A percentile compares a stretch with the other conserved stretches of the same genome.
These are phyloP conservation scores for Auricularia sp. DNA, from an alignment of 768 basidiomycete genomes.

Conservation along the genomic window DNA sequence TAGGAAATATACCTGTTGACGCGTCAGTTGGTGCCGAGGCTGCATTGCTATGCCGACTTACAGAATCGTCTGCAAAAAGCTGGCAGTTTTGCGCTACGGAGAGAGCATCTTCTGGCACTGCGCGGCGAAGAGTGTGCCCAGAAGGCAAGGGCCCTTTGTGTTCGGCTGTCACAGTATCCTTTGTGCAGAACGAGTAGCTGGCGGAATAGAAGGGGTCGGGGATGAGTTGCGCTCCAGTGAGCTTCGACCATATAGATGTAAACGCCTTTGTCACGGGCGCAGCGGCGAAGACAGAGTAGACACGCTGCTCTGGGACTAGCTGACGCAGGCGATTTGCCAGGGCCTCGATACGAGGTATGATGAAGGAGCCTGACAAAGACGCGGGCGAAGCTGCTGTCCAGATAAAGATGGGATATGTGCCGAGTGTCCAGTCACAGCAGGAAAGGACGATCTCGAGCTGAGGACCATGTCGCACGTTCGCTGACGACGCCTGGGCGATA, in stretches of 20 bases:
- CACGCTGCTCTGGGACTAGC: constrained; percentile 28
- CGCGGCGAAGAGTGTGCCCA: constrained; percentile 37
- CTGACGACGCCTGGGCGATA: constrained; percentile 25
- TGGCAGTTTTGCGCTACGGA: constrained; percentile 41
- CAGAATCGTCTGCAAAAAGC: constrained; percentile 50
- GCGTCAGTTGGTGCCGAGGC: constrained; percentile 1
- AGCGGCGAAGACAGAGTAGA: constrained; percentile 60
- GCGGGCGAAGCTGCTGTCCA: constrained; percentile 27
- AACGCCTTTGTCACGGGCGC: constrained; percentile 38
- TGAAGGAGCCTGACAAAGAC: constrained; percentile 26
- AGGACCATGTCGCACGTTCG: constrained; percentile 28
- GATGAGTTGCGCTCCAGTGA: constrained; percentile 32
- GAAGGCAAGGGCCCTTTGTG: constrained; percentile 18
- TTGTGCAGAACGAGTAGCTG: constrained; percentile 46
- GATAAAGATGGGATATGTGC: constrained; percentile 59
- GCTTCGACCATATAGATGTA: constrained; percentile 35
- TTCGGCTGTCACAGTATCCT: constrained; percentile 25
- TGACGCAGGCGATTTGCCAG: constrained; percentile 33
- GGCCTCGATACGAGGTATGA: constrained; percentile 30
- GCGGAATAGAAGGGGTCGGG: constrained; percentile 52
- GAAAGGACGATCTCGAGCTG: constrained; percentile 47
- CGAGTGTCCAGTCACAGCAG: constrained; percentile 47
- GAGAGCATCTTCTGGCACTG: constrained; percentile 28
- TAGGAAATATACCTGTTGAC: constrained; percentile 43
- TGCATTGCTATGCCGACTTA: constrained; percentile 24